Evolutionary conservation across 129 eudicot genomes (phyloP).

Genomic region (Erigeron canadensis): DNA sequence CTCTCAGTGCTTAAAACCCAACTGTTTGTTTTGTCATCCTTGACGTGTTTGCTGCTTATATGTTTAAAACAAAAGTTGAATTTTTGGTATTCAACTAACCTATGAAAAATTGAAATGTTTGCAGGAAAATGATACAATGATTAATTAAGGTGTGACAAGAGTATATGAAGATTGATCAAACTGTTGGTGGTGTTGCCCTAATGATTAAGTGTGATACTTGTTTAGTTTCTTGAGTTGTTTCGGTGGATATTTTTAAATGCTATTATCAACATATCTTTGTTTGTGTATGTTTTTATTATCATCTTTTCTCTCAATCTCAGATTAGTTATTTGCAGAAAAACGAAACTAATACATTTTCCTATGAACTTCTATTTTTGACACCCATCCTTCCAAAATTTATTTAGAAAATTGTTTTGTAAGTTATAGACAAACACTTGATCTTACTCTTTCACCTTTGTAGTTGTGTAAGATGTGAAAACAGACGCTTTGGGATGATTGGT

Average conservation of each 20-base stretch:
- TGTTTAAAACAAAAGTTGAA: background rate
- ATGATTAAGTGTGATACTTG: constrained; percentile 41
- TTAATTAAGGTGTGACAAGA: constrained; percentile 24
- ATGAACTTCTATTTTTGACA: too few relatives aligned
- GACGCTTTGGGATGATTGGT: too few relatives aligned
- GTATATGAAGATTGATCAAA: constrained; percentile 30
- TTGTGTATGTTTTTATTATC: constrained; percentile 16
- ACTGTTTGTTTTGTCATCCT: background rate
- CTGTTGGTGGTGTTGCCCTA: constrained; percentile 25
- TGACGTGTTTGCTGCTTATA: too few relatives aligned
- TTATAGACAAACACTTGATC: too few relatives aligned
- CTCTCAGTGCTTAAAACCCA: background rate
- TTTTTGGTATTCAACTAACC: background rate
- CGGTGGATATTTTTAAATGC: constrained; percentile 32
- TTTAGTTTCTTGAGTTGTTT: constrained; percentile 27
- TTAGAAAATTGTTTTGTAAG: too few relatives aligned
- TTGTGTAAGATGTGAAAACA: too few relatives aligned
- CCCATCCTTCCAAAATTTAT: too few relatives aligned
- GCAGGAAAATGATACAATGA: constrained; percentile 26
- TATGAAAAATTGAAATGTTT: background rate
- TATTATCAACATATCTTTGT: constrained; percentile 26
- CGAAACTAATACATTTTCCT: too few relatives aligned
- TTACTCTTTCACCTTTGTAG: too few relatives aligned
- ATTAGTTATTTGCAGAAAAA: too few relatives aligned
- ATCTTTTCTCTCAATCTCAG: too few relatives aligned